These are phyloP conservation scores for Glycine soja DNA, from an alignment of 306 rosid genomes.

Conservation along the genomic window DNA sequence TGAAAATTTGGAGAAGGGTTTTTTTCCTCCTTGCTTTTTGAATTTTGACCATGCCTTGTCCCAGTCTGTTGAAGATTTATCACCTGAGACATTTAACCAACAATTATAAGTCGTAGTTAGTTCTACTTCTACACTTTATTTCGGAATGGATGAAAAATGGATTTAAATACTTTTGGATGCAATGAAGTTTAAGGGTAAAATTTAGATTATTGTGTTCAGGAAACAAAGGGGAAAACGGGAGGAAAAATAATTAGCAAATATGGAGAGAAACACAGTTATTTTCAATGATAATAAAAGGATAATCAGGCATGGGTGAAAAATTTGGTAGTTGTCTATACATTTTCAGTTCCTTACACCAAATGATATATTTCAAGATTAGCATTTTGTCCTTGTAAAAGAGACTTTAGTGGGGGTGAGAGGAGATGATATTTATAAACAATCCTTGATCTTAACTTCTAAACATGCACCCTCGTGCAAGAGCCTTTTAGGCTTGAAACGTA, in stretches of 20 bases:
- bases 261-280: background rate
- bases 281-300: background rate
- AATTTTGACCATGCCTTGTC: slow-evolving; percentile 93
- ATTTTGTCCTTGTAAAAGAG: no score
- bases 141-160: slow-evolving; percentile 50
- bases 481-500: background rate
- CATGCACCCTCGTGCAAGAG: no score
- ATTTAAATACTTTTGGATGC: background rate
- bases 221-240: background rate
- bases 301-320: background rate
- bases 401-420: no score
- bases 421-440: no score
- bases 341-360: background rate
- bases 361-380: no score
- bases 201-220: background rate
- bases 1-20: slow-evolving; percentile 66
- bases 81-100: slow-evolving; percentile 57
- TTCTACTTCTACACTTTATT: background rate
- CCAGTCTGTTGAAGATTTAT: slow-evolving; percentile 84
- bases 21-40: slow-evolving; percentile 74
- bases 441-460: no score
- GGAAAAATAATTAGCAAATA: background rate
- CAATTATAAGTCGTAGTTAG: slow-evolving; percentile 2
- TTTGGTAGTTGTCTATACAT: background rate
- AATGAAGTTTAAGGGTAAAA: background rate